Evolutionary conservation across 2,329 filamentous ascomycete species (phyloP).

Genomic region (Stagonosporopsis vannaccii): DNA sequence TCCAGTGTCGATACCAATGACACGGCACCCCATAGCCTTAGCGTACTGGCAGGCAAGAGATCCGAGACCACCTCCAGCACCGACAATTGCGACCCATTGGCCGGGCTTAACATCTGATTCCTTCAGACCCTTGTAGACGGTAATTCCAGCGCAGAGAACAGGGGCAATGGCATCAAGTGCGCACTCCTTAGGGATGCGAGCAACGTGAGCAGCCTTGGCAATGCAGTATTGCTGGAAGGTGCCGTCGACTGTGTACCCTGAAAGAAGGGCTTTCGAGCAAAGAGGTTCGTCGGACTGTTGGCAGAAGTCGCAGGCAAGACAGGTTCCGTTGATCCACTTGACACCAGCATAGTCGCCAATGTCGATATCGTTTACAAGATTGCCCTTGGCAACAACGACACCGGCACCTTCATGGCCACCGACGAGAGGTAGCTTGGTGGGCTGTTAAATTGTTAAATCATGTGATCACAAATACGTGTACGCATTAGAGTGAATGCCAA

Average conservation of each 20-base stretch:
- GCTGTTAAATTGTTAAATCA: constrained; percentile 33
- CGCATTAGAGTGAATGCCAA: not conserved
- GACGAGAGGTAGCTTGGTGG: constrained; percentile 83
- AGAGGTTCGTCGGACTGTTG: constrained; percentile 81
- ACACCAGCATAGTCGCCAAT: constrained; percentile 87
- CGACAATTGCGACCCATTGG: constrained; percentile 82
- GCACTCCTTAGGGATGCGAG: constrained; percentile 79
- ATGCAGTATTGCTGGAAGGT: constrained; percentile 93
- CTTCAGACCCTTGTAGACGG: constrained; percentile 91
- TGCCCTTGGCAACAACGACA: constrained; percentile 79
- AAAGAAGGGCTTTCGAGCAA: constrained; percentile 76
- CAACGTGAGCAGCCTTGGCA: constrained; percentile 84
- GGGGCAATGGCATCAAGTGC: constrained; percentile 80
- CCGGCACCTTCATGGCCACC: constrained; percentile 83
- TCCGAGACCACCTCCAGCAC: constrained; percentile 84
- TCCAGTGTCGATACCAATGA: constrained; percentile 83
- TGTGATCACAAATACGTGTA: not conserved
- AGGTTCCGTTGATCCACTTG: constrained; percentile 91
- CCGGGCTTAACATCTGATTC: constrained; percentile 78
- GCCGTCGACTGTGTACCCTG: constrained; percentile 92
- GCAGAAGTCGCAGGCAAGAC: constrained; percentile 84
- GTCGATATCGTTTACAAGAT: constrained; percentile 75
- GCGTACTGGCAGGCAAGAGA: constrained; percentile 85
- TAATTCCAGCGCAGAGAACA: constrained; percentile 84
- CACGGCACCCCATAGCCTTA: constrained; percentile 83